Base-by-base conservation (phyloP, 768 basidiomycete species). In the Boletus coccyginus region DNA sequence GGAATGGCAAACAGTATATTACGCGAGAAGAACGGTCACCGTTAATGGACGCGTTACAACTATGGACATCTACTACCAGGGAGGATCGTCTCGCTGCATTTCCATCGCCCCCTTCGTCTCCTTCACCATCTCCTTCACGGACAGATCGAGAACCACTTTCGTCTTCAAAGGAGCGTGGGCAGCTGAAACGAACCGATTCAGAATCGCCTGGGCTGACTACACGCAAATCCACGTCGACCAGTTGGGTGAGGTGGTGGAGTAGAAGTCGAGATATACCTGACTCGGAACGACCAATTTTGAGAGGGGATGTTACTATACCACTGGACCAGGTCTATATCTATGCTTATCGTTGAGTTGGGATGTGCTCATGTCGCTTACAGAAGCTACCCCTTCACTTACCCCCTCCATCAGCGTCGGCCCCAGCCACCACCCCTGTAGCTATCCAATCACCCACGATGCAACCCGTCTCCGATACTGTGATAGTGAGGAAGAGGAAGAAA, bases 231-330 rank as follows among this genome's bases (percentile, higher is more conserved):
- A 79, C 81, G 0, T 83, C 84, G 14, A 80, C 82, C 1, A 86
- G 85, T n/a, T 93, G 90, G 92, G 82, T 82, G 38, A 81, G 84
- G 39, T 93, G 92, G 92, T 94, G 90, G 91, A 85, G 81, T 57
- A 77, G 88, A 19, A 86, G 83, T 70, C 72, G 77, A 52, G 74
- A 72, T 51, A 76, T 71, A 50, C 42, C 50, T 8, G 44, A 56
- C 11, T 57, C 60, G 29, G 63, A 71, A 44, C 57, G 60, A 14
- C 65, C 71, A 7, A 2, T 56, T 36, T 47, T 70, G 39, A 64
- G 72, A 44, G 63, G 55, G 19, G 53, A 66, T 17, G 53, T 59
- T 32, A 69, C 70, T 38, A 14, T 70, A 5, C 65, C 71, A 14
- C 24, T 58, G 14, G 62, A 64, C 48, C 58, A 70, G 48, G 70